These are phyloP conservation scores for Aspergillus olivimuriae DNA, from an alignment of 495 filamentous ascomycete genomes.

Conservation along the genomic window DNA sequence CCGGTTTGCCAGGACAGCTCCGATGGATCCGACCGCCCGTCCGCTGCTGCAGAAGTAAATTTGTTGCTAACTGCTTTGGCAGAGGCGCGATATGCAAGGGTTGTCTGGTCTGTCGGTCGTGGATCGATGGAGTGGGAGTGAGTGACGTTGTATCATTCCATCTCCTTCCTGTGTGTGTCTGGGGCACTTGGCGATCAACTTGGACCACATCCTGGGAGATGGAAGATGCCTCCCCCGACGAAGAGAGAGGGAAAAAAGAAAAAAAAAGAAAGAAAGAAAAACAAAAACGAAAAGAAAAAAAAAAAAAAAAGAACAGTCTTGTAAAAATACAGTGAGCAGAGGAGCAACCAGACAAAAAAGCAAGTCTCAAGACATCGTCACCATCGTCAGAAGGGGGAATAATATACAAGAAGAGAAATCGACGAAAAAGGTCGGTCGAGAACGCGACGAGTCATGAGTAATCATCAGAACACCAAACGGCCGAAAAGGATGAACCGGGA, in stretches of 20 bases:
- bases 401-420: too few relatives aligned
- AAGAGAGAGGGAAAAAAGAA: neutral
- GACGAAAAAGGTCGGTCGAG: conserved; percentile 9
- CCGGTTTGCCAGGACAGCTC: neutral
- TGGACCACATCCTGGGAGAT: too few relatives aligned
- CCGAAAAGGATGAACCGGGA: neutral
- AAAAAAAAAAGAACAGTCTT: neutral
- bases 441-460: conserved; percentile 4
- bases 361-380: neutral
- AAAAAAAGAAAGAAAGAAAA: neutral
- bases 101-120: neutral
- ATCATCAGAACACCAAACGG: neutral
- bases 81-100: neutral
- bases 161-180: too few relatives aligned
- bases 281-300: neutral
- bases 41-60: neutral
- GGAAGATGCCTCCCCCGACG: too few relatives aligned
- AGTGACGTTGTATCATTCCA: too few relatives aligned
- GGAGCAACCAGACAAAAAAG: conserved; percentile 1
- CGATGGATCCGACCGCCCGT: neutral
- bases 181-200: too few relatives aligned
- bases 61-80: neutral
- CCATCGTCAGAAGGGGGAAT: too few relatives aligned
- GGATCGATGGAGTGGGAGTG: neutral
- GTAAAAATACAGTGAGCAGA: too few relatives aligned